Evolutionary conservation across 805 yeast species (phyloP).

Genomic region (Lipomyces spencermartinsiae): DNA sequence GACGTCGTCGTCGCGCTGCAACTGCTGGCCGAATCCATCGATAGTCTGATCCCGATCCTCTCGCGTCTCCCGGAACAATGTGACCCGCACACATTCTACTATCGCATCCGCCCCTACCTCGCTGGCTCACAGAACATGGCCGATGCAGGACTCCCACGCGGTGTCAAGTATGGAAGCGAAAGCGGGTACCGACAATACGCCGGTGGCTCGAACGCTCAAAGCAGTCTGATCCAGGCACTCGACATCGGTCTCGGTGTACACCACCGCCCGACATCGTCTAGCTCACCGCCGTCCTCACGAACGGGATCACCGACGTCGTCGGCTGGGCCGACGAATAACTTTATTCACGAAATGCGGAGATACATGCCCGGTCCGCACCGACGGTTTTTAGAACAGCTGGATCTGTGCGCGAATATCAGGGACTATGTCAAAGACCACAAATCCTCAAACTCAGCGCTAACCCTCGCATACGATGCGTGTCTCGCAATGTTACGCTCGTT

Average conservation of each 20-base stretch:
- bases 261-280: slow-evolving; percentile 67
- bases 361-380: slow-evolving; percentile 92
- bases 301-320: slow-evolving; percentile 53
- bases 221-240: slow-evolving; percentile 84
- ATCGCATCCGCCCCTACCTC: slow-evolving; percentile 81
- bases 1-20: slow-evolving; percentile 59
- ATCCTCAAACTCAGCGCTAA: slow-evolving; percentile 58
- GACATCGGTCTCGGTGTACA: slow-evolving; percentile 78
- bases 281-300: slow-evolving; percentile 12
- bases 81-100: slow-evolving; percentile 91
- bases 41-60: slow-evolving; percentile 71
- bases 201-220: slow-evolving; percentile 95
- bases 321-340: slow-evolving; percentile 49
- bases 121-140: slow-evolving; percentile 97
- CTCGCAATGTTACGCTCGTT: slow-evolving; percentile 86
- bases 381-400: slow-evolving; percentile 69
- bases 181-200: slow-evolving; percentile 46
- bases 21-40: slow-evolving; percentile 74
- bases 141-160: slow-evolving; percentile 79
- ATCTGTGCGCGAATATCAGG: slow-evolving; percentile 63
- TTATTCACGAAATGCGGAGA: slow-evolving; percentile 80
- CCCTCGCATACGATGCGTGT: slow-evolving; percentile 83
- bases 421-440: slow-evolving; percentile 61
- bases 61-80: slow-evolving; percentile 91
- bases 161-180: slow-evolving; percentile 70